Evolutionary conservation across 1,284 basidiomycete species (phyloP), one percentile per base, ranked within the genome.

Genomic region (Phlebopus sp.): DNA sequence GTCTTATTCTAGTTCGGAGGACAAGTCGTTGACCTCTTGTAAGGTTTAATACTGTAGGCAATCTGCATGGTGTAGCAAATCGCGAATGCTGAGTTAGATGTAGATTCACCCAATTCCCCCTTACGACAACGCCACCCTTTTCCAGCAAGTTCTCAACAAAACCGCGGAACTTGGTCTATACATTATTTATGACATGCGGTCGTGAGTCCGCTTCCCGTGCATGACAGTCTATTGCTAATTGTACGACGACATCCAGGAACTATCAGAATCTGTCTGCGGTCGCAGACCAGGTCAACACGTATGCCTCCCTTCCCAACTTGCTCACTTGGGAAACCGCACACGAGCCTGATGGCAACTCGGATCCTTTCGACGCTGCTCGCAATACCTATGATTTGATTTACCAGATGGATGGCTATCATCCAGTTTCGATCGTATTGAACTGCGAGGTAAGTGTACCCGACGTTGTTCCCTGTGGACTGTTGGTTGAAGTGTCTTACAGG

Each of bases 281-380:
- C 6, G 77, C 77, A 1, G 72, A 77, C 46, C 75, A 86, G 64
- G 83, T 89, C 25, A 74, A 81, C 49, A 70, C 68, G 17, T 76
- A 86, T 64, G 81, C 81, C 55, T 75, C 77, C 7, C 75, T 84
- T 13, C 74, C 79, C 1, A 86, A 86, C 53, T 72, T 90, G 19
- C 69, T 90, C 5, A 65, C 84, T 0, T 90, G 86, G 84, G 89
- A 88, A 60, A 87, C 85, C 27, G 84, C 75, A 7, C 84, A 88
- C 56, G 85, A 89, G 56, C 84, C 84, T 1, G 87, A 89, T 53
- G 87, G 86, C 39, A 74, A 77, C 18, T 74, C 73, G 11, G 84
- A 88, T 52, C 81, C 84, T 2, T 59, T 80, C 18, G 72, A 76
- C 54, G 82, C 82, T 1, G 79, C 85, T 0, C 52, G 66, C 2